phyloP scores from a whole-genome alignment of 1,284 basidiomycete species.

The Leccinum subrobustum region DNA sequence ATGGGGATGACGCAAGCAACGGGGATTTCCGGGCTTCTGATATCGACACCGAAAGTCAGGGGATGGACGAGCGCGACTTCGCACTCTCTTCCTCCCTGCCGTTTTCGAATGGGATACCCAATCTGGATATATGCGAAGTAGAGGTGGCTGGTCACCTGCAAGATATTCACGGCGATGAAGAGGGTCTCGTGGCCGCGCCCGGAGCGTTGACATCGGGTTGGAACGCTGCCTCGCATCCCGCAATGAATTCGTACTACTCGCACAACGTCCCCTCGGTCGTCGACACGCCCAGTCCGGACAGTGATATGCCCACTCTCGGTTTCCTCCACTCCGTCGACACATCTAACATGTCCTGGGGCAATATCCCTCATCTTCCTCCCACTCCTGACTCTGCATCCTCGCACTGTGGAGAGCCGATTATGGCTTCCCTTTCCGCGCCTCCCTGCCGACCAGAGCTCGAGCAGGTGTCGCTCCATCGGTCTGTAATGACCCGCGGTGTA shows the following conservation, averaged over 20 bases:
- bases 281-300: conserved; percentile 20
- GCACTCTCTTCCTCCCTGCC: conserved; percentile 24
- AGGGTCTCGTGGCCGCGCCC: conserved; percentile 44
- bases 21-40: conserved; percentile 28
- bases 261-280: conserved; percentile 14
- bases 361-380: conserved; percentile 26
- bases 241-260: conserved; percentile 26
- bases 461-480: conserved; percentile 22
- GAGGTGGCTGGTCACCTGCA: conserved; percentile 57
- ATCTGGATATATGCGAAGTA: conserved; percentile 57
- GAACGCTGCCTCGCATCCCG: conserved; percentile 10
- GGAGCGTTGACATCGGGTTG: conserved; percentile 22
- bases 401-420: conserved; percentile 38
- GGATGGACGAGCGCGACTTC: conserved; percentile 30
- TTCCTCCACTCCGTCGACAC: conserved; percentile 27
- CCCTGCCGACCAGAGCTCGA: conserved; percentile 68
- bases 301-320: conserved; percentile 24
- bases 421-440: conserved; percentile 59
- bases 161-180: conserved; percentile 60
- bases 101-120: conserved; percentile 32
- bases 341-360: conserved; percentile 29
- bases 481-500: conserved; percentile 29
- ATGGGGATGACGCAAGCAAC: conserved; percentile 29
- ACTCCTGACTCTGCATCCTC: conserved; percentile 36
- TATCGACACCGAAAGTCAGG: conserved; percentile 30